Conservation (phyloP, 2,329 filamentous ascomycete genomes). For the Fusarium tricinctum region DNA sequence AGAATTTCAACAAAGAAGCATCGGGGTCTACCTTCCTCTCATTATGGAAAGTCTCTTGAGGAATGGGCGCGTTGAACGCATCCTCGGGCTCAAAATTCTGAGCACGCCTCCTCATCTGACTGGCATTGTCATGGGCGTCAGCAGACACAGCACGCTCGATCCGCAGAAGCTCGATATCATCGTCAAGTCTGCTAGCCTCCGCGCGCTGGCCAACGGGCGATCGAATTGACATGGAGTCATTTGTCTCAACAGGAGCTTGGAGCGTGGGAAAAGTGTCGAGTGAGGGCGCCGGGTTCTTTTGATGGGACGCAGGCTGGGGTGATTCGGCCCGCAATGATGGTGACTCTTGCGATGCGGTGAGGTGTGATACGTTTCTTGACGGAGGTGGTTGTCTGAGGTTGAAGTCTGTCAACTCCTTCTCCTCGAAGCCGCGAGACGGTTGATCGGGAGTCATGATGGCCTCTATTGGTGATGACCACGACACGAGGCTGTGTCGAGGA, state of each 20-base stretch:
- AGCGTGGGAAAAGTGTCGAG: slow-evolving; percentile 53
- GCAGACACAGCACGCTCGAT: slow-evolving; percentile 62
- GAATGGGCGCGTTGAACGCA: slow-evolving; percentile 59
- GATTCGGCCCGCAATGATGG: slow-evolving; percentile 19
- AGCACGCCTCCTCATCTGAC: slow-evolving; percentile 49
- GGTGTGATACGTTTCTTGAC: slow-evolving; percentile 33
- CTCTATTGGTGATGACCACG: slow-evolving; percentile 7
- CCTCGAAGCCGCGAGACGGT: slow-evolving; percentile 29
- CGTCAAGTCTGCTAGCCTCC: slow-evolving; percentile 58
- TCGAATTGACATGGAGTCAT: slow-evolving; percentile 38
- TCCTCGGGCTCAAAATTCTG: slow-evolving; percentile 59
- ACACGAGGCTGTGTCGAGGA: slow-evolving; percentile 3
- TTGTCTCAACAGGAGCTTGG: slow-evolving; percentile 47
- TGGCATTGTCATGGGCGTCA: slow-evolving; percentile 55
- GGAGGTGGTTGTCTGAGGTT: slow-evolving; percentile 39
- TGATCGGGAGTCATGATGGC: slow-evolving; percentile 43
- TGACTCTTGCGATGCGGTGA: slow-evolving; percentile 16
- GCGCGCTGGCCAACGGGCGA: slow-evolving; percentile 52
- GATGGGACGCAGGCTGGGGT: slow-evolving; percentile 18
- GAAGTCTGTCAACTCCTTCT: slow-evolving; percentile 35
- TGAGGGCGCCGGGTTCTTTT: slow-evolving; percentile 48
- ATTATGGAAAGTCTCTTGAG: slow-evolving; percentile 44
- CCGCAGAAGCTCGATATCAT: slow-evolving; percentile 65
- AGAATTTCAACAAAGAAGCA: slow-evolving; percentile 58
- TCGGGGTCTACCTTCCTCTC: slow-evolving; percentile 53